Percentiles rank a stretch among this genome's conserved stretches.
phyloP scores from a whole-genome alignment of 768 basidiomycete species.

The Russula ochroleuca region DNA sequence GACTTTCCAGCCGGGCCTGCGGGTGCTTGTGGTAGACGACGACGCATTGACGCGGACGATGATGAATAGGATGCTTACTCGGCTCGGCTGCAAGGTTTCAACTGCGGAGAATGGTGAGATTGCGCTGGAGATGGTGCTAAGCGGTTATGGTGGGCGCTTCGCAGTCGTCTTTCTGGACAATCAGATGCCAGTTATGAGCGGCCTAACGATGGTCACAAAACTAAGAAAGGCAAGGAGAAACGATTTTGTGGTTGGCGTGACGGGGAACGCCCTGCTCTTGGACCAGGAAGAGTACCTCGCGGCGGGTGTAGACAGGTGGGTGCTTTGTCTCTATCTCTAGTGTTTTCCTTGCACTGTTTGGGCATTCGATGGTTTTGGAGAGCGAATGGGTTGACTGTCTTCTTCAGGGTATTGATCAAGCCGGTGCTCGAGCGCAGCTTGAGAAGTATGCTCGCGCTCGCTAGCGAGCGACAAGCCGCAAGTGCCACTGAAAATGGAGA shows the following conservation, averaged over 20 bases:
- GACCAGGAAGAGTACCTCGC: constrained; percentile 67
- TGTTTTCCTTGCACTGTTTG: constrained; percentile 15
- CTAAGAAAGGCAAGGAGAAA: constrained; percentile 59
- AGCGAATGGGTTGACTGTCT: background rate
- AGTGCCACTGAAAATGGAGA: constrained; percentile 26
- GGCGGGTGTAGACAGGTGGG: constrained; percentile 72
- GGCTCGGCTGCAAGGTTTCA: constrained; percentile 72
- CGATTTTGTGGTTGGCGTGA: constrained; percentile 82
- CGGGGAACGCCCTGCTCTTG: constrained; percentile 43
- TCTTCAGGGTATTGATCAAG: constrained; percentile 65
- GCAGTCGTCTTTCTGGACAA: constrained; percentile 60
- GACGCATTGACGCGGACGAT: constrained; percentile 74
- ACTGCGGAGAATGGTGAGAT: constrained; percentile 81
- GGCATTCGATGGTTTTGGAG: background rate
- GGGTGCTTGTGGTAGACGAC: constrained; percentile 79
- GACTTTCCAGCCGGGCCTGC: constrained; percentile 47
- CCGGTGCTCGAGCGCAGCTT: constrained; percentile 62
- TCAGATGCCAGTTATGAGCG: constrained; percentile 81
- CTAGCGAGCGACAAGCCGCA: constrained; percentile 36
- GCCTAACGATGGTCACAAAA: constrained; percentile 60
- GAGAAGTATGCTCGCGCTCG: constrained; percentile 41
- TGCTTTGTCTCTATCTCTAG: constrained; percentile 6
- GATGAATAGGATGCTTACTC: constrained; percentile 74
- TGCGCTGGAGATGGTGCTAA: constrained; percentile 68
- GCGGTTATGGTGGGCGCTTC: constrained; percentile 33